Base-by-base conservation (phyloP, 148 eudicot genomes). In the Pouteria glomerata region DNA sequence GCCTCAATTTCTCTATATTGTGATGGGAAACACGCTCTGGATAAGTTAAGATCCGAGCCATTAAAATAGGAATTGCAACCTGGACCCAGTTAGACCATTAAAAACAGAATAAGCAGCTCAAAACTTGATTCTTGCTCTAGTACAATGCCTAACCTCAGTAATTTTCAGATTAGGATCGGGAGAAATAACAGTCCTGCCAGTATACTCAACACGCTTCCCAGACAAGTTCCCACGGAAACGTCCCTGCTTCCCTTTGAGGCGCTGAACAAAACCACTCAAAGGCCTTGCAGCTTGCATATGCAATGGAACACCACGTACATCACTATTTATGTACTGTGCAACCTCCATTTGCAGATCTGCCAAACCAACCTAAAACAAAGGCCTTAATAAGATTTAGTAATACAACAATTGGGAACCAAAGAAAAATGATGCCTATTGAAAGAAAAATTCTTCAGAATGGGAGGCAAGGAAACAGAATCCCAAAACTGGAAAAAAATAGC, bases 111-210 rank as follows among this genome's bases (percentile, higher is more conserved):
- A 41, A 53, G 6, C 72, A 63, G 4, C 6, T 44, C 48, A 50
- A 47, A 62, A 66, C 33, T 42, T 29, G 19, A 7, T 13, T 15
- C 23, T 59, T 41, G 24, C 67, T 59, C 34, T 24, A 63, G 47
- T 65, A 39, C 27, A 35, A 37, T 31, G 47, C 29, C 73, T 23
- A 29, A 95, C 99, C 99, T 96, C 92, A 44, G 94, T 92, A 56
- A 96, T 96, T 77, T 96, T 96, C 79, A 96, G 77, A 81, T 96
- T 96, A 68, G 99, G 99, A 77, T 96, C 99, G 30, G 99, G 99
- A 35, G 98, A 95, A 69, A 96, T 96, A 42, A 96, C 99, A 47
- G 99, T 96, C 70, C 99, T 82, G 53, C 99, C 99, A 48, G 99
- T 96, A 76, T 80, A 96, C 72, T 96, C 97, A 76, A 92, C 99